These are phyloP conservation scores for Phialophora verrucosa DNA, from an alignment of 2,329 filamentous ascomycete genomes.

Conservation along the genomic window DNA sequence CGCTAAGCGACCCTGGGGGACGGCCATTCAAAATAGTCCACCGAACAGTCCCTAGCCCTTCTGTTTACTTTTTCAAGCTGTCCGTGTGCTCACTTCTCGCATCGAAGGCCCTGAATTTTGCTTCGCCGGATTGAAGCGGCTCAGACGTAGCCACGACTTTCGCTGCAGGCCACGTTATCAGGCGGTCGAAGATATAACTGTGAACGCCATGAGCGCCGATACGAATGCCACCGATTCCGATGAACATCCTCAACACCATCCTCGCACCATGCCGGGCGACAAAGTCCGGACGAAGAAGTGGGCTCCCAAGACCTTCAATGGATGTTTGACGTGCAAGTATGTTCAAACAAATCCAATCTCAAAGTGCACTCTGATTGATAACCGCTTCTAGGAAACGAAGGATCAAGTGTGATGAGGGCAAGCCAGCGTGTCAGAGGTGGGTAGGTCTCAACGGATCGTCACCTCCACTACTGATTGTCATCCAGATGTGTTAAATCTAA, in stretches of 20 bases:
- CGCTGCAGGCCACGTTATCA: neutral
- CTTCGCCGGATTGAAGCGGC: neutral
- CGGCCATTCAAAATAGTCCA: neutral
- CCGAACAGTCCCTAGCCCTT: conserved; percentile 1
- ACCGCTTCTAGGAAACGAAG: conserved; percentile 20
- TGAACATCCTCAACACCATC: conserved; percentile 2
- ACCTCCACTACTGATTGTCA: conserved; percentile 13
- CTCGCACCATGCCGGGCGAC: conserved; percentile 20
- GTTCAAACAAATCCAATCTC: neutral
- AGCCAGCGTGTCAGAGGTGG: conserved; percentile 32
- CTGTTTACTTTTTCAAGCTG: neutral
- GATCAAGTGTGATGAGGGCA: conserved; percentile 34
- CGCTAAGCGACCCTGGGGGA: conserved; percentile 2
- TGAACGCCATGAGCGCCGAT: neutral
- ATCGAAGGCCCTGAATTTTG: neutral
- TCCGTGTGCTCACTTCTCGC: neutral
- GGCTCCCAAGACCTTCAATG: conserved; percentile 34
- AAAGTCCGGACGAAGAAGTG: conserved; percentile 30
- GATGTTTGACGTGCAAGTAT: conserved; percentile 36
- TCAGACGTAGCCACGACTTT: neutral
- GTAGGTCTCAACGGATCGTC: neutral
- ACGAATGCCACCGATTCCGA: conserved; percentile 6
- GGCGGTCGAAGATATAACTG: conserved; percentile 15
- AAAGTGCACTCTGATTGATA: conserved; percentile 1
- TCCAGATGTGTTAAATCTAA: conserved; percentile 29